Base-by-base conservation (phyloP, 768 basidiomycete genomes). In the Leucosporidium creatinivorum region DNA sequence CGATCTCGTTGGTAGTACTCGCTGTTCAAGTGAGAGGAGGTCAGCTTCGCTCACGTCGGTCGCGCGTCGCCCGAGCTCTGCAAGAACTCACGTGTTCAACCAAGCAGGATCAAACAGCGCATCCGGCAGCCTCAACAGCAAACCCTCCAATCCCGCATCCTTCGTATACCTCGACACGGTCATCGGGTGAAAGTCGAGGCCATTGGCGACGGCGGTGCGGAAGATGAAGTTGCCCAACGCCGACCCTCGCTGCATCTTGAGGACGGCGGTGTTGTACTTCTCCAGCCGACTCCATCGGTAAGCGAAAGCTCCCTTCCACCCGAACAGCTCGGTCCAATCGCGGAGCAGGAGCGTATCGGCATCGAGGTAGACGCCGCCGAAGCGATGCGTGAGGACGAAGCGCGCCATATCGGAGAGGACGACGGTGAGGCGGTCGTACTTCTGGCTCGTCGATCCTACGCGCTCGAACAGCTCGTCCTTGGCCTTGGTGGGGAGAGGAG, bases 281-380 rank as follows among this genome's bases (percentile, higher is more conserved):
- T 89, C 85, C 70, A 93, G 80, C 59, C 91, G 86, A 28, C 89
- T 91, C 94, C 94, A 98, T 4, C 94, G 84, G 77, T 97, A 98
- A 10, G 94, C 93, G 74, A 96, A 99, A 21, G 93, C 92, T 49
- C 93, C 93, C 74, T 87, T 86, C 88, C 90, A 96, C 39, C 91
- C 91, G 91, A 91, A 97, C 9, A 99, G 81, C 73, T 98, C 94
- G 76, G 96, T 93, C 96, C 96, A 99, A 76, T 99, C 94, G 30
- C 96, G 87, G 33, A 99, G 80, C 73, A 99, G 86, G 70, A 99
- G 85, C 12, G 92, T 97, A 77, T 98, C 96, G 18, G 93, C 93
- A 75, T 99, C 94, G 61, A 99, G 85, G 76, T 98, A 99, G 58
- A 92, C 89, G 19, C 94, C 94, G 30, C 96, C 94, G 75, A 88